A percentile compares a stretch with the other conserved stretches of the same genome.
Evolutionary conservation across 306 rosid species (phyloP).

Genomic region (Oxytropis ochrocephala): DNA sequence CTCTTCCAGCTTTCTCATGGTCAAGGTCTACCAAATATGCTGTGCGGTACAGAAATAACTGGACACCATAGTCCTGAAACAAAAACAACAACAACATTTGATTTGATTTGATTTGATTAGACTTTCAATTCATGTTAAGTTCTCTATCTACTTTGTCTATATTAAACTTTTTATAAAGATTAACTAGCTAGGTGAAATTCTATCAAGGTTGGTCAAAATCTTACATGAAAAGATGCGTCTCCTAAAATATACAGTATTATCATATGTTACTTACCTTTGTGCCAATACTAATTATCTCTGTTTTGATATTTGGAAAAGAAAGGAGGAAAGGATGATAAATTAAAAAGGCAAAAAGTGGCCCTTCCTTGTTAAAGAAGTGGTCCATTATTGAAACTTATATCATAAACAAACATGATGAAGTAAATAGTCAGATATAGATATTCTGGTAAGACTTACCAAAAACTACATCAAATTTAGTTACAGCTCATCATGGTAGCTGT

Average conservation of each 20-base stretch:
- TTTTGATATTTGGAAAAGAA: neutral
- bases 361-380: no score
- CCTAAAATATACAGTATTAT: no score
- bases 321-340: neutral
- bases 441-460: neutral
- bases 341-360: neutral
- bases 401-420: slow-evolving; percentile 21
- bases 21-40: slow-evolving; percentile 75
- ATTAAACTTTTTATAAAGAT: no score
- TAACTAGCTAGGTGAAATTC: no score
- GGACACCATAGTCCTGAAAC: slow-evolving; percentile 56
- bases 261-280: no score
- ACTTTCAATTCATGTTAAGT: neutral
- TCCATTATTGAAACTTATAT: slow-evolving; percentile 10
- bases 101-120: no score
- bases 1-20: slow-evolving; percentile 54
- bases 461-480: neutral
- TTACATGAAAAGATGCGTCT: neutral
- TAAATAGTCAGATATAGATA: neutral
- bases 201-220: neutral
- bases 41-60: slow-evolving; percentile 52
- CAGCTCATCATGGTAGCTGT: slow-evolving; percentile 1
- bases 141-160: neutral
- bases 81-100: neutral
- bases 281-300: no score